A percentile compares a stretch with the other conserved stretches of the same genome.
Conservation (phyloP, 2,329 filamentous ascomycete genomes). For the Fusarium cyanostomum region DNA sequence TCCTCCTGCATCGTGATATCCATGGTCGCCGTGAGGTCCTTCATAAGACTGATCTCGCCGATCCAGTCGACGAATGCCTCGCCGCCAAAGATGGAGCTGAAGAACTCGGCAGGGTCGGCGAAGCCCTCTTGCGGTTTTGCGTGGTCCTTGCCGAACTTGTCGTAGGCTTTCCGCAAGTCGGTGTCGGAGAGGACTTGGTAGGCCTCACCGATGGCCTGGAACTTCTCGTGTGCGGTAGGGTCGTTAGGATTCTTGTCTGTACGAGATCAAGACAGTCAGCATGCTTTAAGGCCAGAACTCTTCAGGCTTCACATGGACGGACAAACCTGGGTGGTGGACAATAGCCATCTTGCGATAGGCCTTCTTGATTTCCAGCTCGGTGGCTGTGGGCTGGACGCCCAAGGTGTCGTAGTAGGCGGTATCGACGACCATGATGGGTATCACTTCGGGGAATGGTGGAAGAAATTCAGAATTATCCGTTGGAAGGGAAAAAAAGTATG, state of each 20-base stretch:
- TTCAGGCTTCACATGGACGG: neutral
- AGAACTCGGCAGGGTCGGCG: conserved; percentile 96
- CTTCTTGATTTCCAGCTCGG: conserved; percentile 95
- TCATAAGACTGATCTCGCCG: conserved; percentile 98
- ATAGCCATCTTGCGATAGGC: conserved; percentile 96
- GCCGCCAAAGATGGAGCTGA: conserved; percentile 97
- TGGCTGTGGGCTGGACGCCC: conserved; percentile 83
- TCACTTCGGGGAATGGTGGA: conserved; percentile 14
- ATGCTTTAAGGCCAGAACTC: neutral
- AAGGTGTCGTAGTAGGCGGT: conserved; percentile 89
- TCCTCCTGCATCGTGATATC: conserved; percentile 93
- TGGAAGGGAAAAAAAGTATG: conserved; percentile 10
- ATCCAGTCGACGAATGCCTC: conserved; percentile 97
- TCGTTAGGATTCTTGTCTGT: conserved; percentile 98
- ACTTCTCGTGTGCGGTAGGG: conserved; percentile 90
- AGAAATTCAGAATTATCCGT: conserved; percentile 16
- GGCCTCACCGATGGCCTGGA: conserved; percentile 83
- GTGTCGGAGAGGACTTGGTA: conserved; percentile 86
- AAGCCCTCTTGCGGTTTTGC: conserved; percentile 93
- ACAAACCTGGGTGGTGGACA: conserved; percentile 83
- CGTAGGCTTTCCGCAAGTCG: conserved; percentile 89
- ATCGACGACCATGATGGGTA: conserved; percentile 81
- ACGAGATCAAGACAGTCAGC: conserved; percentile 24
- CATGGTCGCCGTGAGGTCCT: conserved; percentile 97
- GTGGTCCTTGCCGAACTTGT: conserved; percentile 96